Base-by-base conservation (phyloP, 371 early-diverging fungal species). In the Parasitella parasitica region DNA sequence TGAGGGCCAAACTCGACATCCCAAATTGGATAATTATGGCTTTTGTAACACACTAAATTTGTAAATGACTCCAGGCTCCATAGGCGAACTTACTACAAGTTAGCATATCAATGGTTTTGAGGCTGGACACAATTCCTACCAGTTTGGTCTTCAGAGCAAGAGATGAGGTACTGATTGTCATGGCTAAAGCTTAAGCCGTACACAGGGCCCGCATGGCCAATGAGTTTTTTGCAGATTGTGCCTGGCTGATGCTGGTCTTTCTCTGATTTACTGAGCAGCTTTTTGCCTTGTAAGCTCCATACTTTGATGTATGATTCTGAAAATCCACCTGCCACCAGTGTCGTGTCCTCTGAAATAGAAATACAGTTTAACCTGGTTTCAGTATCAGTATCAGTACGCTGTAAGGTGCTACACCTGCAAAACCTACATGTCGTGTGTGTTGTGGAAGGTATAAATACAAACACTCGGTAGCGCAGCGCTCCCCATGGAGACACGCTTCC, bases 21-120 rank as follows among this genome's bases (percentile, higher is more conserved):
- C 99, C 99, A 99, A 4, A 99, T 85, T 12, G 99, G 99, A 71
- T 96, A 97, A 71, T 94, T 96, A 80, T 99, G 99, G 26, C 98
- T 97, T 72, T 92, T 93, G 84, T 98, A 99, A 43, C 89, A 87
- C 13, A 93, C 99, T 7, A 99, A 66, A 66, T 95, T 95, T 27
- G 90, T 84, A 59, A 83, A 89, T 6, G 98, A 93, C 39, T 94
- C 94, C 27, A 95, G 78, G 69, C 92, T 93, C 99, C 99, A 99
- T 48, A 99, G 76, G 12, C 99, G 91, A 8, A 94, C 94, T 89
- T 65, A 38, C 26, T n/a, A 34, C 1, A 54, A 16, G 28, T 3
- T 3, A 32, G 7, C 6, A 13, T 20, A n/a, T 69, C 13, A 20
- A 46, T n/a, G n/a, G 20, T 20, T 16, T 43, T 11, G 11, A 7